phyloP scores from a whole-genome alignment of 352 stramenopile species.

The Phytophthora boehmeriae region DNA sequence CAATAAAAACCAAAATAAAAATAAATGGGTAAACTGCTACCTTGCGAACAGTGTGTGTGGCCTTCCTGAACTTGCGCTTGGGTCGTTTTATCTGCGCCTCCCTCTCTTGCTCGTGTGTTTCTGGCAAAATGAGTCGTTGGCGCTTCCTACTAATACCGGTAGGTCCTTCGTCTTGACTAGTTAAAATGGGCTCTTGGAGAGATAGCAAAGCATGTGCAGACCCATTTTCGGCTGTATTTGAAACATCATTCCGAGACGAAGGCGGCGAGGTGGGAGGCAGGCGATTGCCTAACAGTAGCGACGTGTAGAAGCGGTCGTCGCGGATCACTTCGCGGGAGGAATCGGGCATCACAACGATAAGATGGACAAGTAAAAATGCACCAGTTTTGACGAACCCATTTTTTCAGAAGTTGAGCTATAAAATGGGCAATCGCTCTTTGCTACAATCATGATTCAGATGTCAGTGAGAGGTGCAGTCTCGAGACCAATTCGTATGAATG shows the following conservation, averaged over 20 bases:
- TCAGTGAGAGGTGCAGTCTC: too few relatives aligned
- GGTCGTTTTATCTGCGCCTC: conserved; percentile 10
- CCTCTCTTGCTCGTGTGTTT: conserved; percentile 17
- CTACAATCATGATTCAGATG: too few relatives aligned
- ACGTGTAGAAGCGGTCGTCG: conserved; percentile 36
- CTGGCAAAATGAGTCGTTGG: conserved; percentile 8
- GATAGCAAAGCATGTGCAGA: conserved; percentile 30
- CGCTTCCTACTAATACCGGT: too few relatives aligned
- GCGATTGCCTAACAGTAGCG: conserved; percentile 27
- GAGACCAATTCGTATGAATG: too few relatives aligned
- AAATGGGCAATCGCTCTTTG: too few relatives aligned
- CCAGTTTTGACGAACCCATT: too few relatives aligned
- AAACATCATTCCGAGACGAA: not conserved
- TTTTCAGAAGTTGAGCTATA: too few relatives aligned
- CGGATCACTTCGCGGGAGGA: conserved; percentile 27
- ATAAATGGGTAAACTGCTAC: not conserved
- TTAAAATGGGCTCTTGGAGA: conserved; percentile 15
- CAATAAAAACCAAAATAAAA: not conserved
- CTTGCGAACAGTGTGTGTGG: conserved; percentile 45
- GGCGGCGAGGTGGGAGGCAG: conserved; percentile 6
- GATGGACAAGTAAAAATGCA: too few relatives aligned
- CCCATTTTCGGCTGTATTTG: conserved; percentile 13
- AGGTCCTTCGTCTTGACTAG: conserved; percentile 3
- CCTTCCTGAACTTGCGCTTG: conserved; percentile 40
- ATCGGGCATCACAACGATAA: conserved; percentile 9